Conservation (phyloP, 495 filamentous ascomycete species). For the Penicillium psychrofluorescens region DNA sequence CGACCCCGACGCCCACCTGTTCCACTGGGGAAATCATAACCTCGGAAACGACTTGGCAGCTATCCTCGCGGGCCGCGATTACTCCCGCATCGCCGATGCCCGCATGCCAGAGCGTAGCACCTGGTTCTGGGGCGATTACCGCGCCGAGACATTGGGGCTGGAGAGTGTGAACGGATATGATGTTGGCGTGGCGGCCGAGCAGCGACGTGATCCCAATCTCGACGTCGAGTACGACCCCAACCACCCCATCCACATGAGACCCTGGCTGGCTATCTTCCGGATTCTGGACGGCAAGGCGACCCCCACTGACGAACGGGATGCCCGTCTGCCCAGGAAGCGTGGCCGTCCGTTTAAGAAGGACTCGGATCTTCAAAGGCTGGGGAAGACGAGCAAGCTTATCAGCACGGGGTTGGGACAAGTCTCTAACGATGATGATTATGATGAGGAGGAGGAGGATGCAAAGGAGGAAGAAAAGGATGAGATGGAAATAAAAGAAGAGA, state of each 20-base stretch:
- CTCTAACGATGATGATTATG: not conserved
- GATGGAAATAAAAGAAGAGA: too few species aligned
- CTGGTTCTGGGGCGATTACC: slow-evolving; percentile 53
- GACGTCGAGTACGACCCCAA: too few species aligned
- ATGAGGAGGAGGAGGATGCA: slow-evolving; percentile 1
- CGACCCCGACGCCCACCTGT: slow-evolving; percentile 39
- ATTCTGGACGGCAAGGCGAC: slow-evolving; percentile 30
- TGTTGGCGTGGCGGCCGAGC: slow-evolving; percentile 31
- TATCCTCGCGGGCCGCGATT: slow-evolving; percentile 32
- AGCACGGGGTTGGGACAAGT: slow-evolving; percentile 20
- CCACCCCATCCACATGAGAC: not conserved
- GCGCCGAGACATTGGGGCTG: slow-evolving; percentile 47
- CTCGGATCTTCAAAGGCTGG: slow-evolving; percentile 17
- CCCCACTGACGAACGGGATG: slow-evolving; percentile 5
- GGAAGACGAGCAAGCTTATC: slow-evolving; percentile 29
- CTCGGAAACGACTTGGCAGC: slow-evolving; percentile 29
- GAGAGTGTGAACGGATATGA: slow-evolving; percentile 46
- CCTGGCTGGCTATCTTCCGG: slow-evolving; percentile 38
- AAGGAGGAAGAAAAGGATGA: too few species aligned
- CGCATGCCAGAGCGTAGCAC: slow-evolving; percentile 35
- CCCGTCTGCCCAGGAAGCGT: not conserved
- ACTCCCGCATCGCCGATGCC: slow-evolving; percentile 32
- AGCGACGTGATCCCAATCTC: slow-evolving; percentile 25
- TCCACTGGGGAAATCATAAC: slow-evolving; percentile 30
- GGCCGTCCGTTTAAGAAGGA: slow-evolving; percentile 18